Base-by-base conservation (phyloP, 352 stramenopile genomes). In the Achlya hypogyna region DNA sequence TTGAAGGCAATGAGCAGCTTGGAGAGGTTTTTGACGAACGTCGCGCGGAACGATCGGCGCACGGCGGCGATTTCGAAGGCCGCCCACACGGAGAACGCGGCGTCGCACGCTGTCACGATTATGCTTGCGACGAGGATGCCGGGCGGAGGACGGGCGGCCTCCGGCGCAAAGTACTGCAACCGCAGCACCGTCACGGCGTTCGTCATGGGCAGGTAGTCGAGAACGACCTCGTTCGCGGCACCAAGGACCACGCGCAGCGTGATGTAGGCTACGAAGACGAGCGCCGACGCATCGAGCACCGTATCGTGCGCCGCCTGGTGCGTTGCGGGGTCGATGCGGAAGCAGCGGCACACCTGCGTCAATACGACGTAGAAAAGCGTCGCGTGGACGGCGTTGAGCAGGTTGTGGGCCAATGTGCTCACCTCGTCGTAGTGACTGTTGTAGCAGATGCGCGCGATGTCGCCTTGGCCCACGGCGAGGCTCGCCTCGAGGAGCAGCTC, bases 21-120 rank as follows among this genome's bases (percentile, higher is more conserved):
- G 0, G 74, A 74, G 63, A 80, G 77, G 53, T 82, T 72, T 18
- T 71, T 68, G 23, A 82, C 59, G 29, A 80, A 82, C 4, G 78
- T 65, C 51, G 72, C 60, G 27, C 54, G 62, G 49, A 79, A 82
- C 2, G 74, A 69, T 25, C 32, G 43, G n/a, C 71, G 65, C 12
- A 72, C 71, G 18, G 69, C 74, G 20, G 52, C 63, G 22, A 63
- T 71, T 42, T 80, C 76, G 31, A 67, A 68, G 8, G 65, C 62
- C 3, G 72, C 64, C 25, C 74, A 54, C 0, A 18, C 23, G 1
- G 76, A 52, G 20, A 82, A 29, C 8, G 73, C 16, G 8, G 54
- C 56, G 32, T 82, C 76, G 20, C 53, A 63, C n/a, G 40, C 25
- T 22, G 32, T 49, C 18, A 63, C 62, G 6, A 67, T 34, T 1